Evolutionary conservation across 1,284 basidiomycete species (phyloP).

Genomic region (Rhodotorula mucilaginosa): DNA sequence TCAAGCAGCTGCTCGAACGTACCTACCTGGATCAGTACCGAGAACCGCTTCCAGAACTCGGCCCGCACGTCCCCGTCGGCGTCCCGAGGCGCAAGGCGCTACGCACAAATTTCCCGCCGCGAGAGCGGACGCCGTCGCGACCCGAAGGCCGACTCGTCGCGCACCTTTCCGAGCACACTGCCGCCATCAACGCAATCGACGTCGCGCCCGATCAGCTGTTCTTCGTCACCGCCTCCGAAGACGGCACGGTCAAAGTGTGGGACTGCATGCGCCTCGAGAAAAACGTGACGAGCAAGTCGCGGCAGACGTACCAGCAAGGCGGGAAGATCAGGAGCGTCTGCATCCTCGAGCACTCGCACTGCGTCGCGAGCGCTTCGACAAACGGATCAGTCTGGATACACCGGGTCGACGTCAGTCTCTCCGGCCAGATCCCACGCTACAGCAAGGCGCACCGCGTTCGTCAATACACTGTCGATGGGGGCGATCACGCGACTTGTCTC

Average conservation of each 20-base stretch:
- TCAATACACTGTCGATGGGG: conserved; percentile 47
- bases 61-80: conserved; percentile 61
- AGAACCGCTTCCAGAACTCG: conserved; percentile 82
- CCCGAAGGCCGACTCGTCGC: conserved; percentile 74
- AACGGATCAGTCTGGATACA: conserved; percentile 51
- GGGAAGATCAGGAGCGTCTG: conserved; percentile 48
- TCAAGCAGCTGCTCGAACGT: conserved; percentile 75
- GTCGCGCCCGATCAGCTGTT: conserved; percentile 92
- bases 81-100: conserved; percentile 53
- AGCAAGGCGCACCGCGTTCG: conserved; percentile 48
- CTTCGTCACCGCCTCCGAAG: conserved; percentile 84
- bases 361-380: conserved; percentile 49
- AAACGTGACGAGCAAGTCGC: conserved; percentile 58
- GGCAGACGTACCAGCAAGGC: conserved; percentile 50
- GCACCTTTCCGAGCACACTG: conserved; percentile 79
- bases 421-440: conserved; percentile 49
- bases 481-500: conserved; percentile 49
- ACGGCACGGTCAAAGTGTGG: conserved; percentile 80
- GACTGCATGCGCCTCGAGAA: conserved; percentile 74
- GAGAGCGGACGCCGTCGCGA: conserved; percentile 42
- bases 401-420: conserved; percentile 47
- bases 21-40: conserved; percentile 79
- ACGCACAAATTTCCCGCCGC: conserved; percentile 45
- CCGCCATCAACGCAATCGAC: conserved; percentile 72
- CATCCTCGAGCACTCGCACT: conserved; percentile 50